phyloP scores from a whole-genome alignment of 768 basidiomycete species.

The Termitomyces sp. region DNA sequence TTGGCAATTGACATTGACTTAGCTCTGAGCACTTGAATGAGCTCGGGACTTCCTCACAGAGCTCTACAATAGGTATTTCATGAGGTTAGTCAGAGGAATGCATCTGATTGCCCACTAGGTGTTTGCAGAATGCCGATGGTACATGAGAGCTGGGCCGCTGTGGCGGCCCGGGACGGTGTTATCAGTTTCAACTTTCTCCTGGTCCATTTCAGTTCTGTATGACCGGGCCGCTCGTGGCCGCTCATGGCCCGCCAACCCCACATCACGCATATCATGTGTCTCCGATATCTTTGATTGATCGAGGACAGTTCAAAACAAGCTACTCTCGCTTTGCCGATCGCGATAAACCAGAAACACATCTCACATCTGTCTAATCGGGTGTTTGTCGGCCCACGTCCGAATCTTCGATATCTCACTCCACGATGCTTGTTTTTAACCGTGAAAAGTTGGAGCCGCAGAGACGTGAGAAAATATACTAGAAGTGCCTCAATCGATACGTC shows the following conservation, averaged over 20 bases:
- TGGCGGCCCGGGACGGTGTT: neutral
- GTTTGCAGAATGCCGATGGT: neutral
- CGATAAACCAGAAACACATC: neutral
- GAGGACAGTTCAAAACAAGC: constrained; percentile 28
- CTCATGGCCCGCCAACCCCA: neutral
- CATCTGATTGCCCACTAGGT: neutral
- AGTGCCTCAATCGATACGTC: neutral
- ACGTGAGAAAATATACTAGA: no score
- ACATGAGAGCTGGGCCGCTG: neutral
- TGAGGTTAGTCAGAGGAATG: neutral
- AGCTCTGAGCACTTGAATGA: no score
- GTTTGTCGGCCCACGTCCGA: neutral
- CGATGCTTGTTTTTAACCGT: no score
- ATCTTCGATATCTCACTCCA: neutral
- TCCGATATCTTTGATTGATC: constrained; percentile 18
- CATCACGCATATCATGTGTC: neutral
- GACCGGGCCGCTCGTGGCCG: constrained; percentile 2
- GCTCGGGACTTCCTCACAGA: no score
- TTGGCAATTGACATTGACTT: no score
- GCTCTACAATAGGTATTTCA: no score
- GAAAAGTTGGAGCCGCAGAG: no score
- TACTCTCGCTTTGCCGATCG: constrained; percentile 18
- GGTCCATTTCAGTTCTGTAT: neutral
- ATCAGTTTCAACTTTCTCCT: no score
- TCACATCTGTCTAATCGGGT: neutral